Evolutionary conservation across 371 early-diverging fungal genomes (phyloP).

Genomic region (Nematocida sp.): DNA sequence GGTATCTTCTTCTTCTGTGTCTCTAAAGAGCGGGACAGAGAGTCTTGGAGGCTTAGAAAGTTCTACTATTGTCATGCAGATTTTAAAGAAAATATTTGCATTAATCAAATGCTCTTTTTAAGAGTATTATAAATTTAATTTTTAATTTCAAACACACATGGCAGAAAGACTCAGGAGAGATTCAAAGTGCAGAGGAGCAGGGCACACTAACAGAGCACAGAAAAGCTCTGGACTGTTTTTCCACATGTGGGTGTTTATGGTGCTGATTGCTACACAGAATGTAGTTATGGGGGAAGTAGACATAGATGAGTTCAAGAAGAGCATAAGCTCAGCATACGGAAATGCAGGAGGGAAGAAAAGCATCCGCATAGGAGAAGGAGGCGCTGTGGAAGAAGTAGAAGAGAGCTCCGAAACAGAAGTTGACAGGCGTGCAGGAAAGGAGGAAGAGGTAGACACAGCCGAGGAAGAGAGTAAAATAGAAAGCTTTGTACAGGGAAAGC

Average conservation of each 20-base stretch:
- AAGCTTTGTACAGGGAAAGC: not conserved
- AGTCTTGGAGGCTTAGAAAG: constrained; percentile 29
- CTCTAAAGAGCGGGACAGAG: constrained; percentile 34
- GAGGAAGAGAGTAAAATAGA: not conserved
- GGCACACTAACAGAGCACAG: too few relatives aligned
- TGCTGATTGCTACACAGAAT: too few relatives aligned
- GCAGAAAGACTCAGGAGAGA: too few relatives aligned
- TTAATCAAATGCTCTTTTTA: not conserved
- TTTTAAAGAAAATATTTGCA: not conserved
- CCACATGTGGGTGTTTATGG: too few relatives aligned
- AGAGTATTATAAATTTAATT: too few relatives aligned
- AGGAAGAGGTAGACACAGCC: not conserved
- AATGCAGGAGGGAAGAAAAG: not conserved
- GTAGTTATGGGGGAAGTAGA: too few relatives aligned
- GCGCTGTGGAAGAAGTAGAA: not conserved
- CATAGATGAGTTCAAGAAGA: not conserved
- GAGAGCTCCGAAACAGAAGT: too few relatives aligned
- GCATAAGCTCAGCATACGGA: not conserved
- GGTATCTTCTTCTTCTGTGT: not conserved
- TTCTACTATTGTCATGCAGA: constrained; percentile 1
- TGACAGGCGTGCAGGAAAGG: not conserved
- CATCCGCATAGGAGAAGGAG: not conserved
- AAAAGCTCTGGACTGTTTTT: too few relatives aligned
- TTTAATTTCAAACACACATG: too few relatives aligned
- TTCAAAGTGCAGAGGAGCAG: too few relatives aligned